Conservation (phyloP, 1,284 basidiomycete genomes). For the Omphalotus olearius region DNA sequence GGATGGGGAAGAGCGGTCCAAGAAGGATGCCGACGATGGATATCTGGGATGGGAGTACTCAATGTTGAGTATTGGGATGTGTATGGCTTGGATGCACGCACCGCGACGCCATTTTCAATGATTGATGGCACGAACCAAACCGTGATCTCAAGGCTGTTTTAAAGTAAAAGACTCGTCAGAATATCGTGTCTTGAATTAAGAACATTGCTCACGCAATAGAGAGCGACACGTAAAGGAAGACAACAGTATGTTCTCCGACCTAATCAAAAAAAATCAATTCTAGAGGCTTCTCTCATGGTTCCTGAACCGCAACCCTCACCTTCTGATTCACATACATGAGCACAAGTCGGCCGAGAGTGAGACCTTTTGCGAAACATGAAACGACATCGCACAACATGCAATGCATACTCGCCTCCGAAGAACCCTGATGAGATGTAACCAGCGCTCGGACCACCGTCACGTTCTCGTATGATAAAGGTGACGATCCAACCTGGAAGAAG, state of each 20-base stretch:
- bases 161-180: not conserved
- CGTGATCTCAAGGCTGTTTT: slow-evolving; percentile 42
- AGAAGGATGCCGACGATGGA: not conserved
- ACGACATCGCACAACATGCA: not conserved
- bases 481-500: slow-evolving; percentile 27
- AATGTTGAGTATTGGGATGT: too few relatives aligned
- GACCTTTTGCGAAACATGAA: slow-evolving; percentile 17
- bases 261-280: slow-evolving; percentile 11
- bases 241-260: slow-evolving; percentile 39
- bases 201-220: slow-evolving; percentile 34
- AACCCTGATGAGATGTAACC: slow-evolving; percentile 32
- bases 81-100: slow-evolving; percentile 16
- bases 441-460: slow-evolving; percentile 25
- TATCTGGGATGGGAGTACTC: not conserved
- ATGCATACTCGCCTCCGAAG: slow-evolving; percentile 19
- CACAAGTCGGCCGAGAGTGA: slow-evolving; percentile 38
- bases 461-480: slow-evolving; percentile 27
- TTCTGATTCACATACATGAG: slow-evolving; percentile 40
- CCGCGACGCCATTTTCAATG: slow-evolving; percentile 44
- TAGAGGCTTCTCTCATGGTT: slow-evolving; percentile 23
- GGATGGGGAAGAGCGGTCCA: not conserved
- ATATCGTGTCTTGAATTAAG: not conserved
- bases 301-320: not conserved
- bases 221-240: slow-evolving; percentile 35
- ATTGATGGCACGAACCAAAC: slow-evolving; percentile 52